Base-by-base conservation (phyloP, 1,139 yeast genomes). In the Pichia sp. region DNA sequence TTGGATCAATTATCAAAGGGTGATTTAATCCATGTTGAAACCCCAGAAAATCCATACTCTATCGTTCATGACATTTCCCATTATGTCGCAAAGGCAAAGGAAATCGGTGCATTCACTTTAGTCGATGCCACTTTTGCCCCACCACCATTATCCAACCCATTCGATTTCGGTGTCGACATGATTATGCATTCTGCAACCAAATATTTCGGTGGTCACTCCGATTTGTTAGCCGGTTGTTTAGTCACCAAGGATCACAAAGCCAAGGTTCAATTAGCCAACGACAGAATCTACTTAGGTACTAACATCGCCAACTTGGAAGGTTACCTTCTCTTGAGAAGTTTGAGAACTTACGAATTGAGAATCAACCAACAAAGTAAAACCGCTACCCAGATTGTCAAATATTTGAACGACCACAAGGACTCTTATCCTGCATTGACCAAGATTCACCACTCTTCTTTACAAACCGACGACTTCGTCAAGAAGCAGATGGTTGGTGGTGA, bases 81-180 rank as follows among this genome's bases (percentile, higher is more conserved):
- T 46, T 84, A 75, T 61, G 93, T 88, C 12, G 70, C 77, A 3
- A 73, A 72, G 53, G 95, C 96, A 1, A 96, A 88, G 61, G 70
- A 73, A 1, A 75, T 77, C 48, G 96, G 94, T 6, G 96, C 96
- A 0, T 58, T 68, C 27, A 67, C 89, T 22, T 60, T 84, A 36
- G 96, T 89, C 50, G 98, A 91, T 73, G 87, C 93, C 74, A 91
- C 98, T 32, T 90, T 91, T 77, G 76, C 91, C 63, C 89, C 96
- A 18, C 97, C 97, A 58, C 93, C 93, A 68, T 47, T 61, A 22
- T 87, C 91, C 53, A 87, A 88, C 73, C 93, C 95, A 6, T 89
- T 88, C 67, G 71, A 75, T 35, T 83, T 76, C 57, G 96, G 93
- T 38, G 96, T 85, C 30, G 96, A 90, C 64, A 67, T 87, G 58